phyloP scores from a whole-genome alignment of 306 rosid genomes.

The Ziziphus jujuba region DNA sequence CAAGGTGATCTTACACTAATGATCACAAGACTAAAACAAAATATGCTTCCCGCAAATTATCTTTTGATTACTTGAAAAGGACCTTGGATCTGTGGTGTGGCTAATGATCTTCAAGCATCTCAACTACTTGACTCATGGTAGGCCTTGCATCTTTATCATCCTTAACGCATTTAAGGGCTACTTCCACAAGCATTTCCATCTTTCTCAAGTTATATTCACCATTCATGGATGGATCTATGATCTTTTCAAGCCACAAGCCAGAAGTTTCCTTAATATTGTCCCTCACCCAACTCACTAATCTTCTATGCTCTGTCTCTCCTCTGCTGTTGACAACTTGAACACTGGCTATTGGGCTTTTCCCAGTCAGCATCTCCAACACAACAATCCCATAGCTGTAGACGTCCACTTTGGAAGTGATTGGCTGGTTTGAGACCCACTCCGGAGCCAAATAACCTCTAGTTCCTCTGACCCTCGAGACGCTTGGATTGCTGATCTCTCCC shows the following conservation, averaged over 20 bases:
- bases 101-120: conserved; percentile 28
- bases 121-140: conserved; percentile 53
- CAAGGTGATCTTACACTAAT: too few relatives aligned
- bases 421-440: conserved; percentile 56
- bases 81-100: too few relatives aligned
- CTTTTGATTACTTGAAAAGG: too few relatives aligned
- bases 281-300: conserved; percentile 43
- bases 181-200: conserved; percentile 33
- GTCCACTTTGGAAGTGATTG: conserved; percentile 66
- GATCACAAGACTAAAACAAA: too few relatives aligned
- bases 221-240: conserved; percentile 34
- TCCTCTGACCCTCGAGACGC: conserved; percentile 51
- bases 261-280: conserved; percentile 19
- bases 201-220: conserved; percentile 24
- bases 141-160: conserved; percentile 64
- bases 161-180: conserved; percentile 51
- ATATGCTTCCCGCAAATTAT: too few relatives aligned
- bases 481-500: conserved; percentile 25
- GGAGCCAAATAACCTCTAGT: conserved; percentile 76
- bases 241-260: conserved; percentile 34
- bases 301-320: conserved; percentile 25
- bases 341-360: conserved; percentile 32
- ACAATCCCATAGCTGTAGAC: conserved; percentile 68
- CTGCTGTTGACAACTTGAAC: conserved; percentile 8
- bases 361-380: conserved; percentile 55